These are phyloP conservation scores for Barbatosphaeria neglecta DNA, from an alignment of 495 filamentous ascomycete genomes.

Conservation along the genomic window DNA sequence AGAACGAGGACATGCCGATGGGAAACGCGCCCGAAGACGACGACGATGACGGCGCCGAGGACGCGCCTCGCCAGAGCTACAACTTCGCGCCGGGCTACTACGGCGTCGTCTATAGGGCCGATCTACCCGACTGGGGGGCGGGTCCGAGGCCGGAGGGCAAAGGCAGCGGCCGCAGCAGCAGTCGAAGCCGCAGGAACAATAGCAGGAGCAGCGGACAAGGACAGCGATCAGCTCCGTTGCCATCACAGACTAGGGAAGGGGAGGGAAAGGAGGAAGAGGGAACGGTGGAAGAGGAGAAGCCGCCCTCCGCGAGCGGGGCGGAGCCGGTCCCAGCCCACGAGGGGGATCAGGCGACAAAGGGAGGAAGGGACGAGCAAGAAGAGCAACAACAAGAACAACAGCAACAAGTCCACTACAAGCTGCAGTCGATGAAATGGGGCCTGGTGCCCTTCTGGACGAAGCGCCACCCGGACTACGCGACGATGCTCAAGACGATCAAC, in stretches of 20 bases:
- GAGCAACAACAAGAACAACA: no score
- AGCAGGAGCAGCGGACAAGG: slow-evolving; percentile 5
- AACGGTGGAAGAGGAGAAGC: neutral
- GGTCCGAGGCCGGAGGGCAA: slow-evolving; percentile 16
- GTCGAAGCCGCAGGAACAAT: slow-evolving; percentile 2
- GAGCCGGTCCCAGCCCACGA: no score
- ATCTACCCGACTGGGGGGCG: slow-evolving; percentile 45
- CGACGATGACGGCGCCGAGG: slow-evolving; percentile 37
- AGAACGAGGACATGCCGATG: slow-evolving; percentile 64
- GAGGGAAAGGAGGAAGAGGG: neutral
- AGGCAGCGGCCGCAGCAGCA: slow-evolving; percentile 1
- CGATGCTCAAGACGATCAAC: slow-evolving; percentile 81
- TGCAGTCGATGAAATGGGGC: slow-evolving; percentile 91
- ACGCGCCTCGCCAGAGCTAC: slow-evolving; percentile 63
- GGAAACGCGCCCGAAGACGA: slow-evolving; percentile 65
- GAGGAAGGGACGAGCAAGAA: slow-evolving; percentile 7
- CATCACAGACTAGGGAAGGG: slow-evolving; percentile 5
- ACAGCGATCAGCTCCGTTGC: neutral
- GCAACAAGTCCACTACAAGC: slow-evolving; percentile 65
- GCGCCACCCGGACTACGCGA: slow-evolving; percentile 49
- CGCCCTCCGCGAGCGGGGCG: neutral
- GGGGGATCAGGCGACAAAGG: slow-evolving; percentile 1
- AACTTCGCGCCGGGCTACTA: slow-evolving; percentile 87
- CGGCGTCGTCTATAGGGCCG: slow-evolving; percentile 78
- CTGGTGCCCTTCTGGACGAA: slow-evolving; percentile 26